Evolutionary conservation across 768 basidiomycete genomes (phyloP), one percentile per base, ranked within the genome.

Genomic region (Leucogyrophana mollusca): DNA sequence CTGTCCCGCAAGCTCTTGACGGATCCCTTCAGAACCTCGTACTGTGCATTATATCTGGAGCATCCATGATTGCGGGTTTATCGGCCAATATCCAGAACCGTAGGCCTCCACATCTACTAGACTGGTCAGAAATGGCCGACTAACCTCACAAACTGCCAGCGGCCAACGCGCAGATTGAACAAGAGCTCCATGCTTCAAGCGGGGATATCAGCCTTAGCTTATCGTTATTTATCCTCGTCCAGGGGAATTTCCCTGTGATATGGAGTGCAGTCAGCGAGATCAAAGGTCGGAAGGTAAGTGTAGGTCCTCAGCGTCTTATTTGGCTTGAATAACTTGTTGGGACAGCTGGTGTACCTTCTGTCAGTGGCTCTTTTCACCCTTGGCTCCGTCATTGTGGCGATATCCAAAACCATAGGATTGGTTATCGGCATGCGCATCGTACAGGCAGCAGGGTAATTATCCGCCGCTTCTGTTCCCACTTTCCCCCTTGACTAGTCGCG

Each of bases 241-340:
- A 91, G 62, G 90, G 90, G 1, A 59, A 69, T 10, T 62, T 78
- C 34, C 87, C 86, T 0, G 51, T 85, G 18, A 22, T 82, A 1
- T 87, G 86, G 85, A 74, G 71, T 44, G 73, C 80, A 0, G 64
- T 87, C 18, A 83, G 81, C 46, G 87, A 90, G 61, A 74, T 88
- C n/a, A 80, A 78, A 53, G 87, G 87, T 4, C 68, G 87, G 30
- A 87, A 79, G 70, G 80, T 79, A 48, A 20, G 69, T 57, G 83
- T 82, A 49, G 21, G 71, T 56, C 2, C 14, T 7, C 10, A 20
- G n/a, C n/a, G 18, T 39, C 25, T 14, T 34, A 16, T 45, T 23
- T 45, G 2, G 25, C 17, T 3, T 8, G 18, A 13, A 2, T 24
- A 30, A 4, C 23, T 34, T 27, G 27, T 2, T 30, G 16, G 8